phyloP scores from a whole-genome alignment of 1,284 basidiomycete species.

The Cutaneotrichosporon sp. region DNA sequence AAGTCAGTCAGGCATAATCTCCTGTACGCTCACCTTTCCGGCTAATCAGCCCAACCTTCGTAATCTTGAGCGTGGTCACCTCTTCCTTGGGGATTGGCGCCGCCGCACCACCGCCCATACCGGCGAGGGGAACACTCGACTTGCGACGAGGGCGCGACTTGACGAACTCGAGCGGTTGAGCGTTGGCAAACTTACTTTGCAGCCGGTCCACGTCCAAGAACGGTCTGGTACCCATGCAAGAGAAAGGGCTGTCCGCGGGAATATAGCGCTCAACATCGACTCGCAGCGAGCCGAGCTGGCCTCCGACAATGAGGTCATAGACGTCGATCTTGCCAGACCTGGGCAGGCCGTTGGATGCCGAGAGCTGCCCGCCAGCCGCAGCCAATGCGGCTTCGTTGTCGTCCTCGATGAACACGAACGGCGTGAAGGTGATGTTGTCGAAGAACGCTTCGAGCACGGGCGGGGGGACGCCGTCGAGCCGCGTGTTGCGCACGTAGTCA shows the following conservation, averaged over 20 bases:
- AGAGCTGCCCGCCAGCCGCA: slow-evolving; percentile 8
- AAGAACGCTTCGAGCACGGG: slow-evolving; percentile 91
- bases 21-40: slow-evolving; percentile 61
- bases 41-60: slow-evolving; percentile 76
- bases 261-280: slow-evolving; percentile 69
- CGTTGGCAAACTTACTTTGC: slow-evolving; percentile 68
- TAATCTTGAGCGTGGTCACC: slow-evolving; percentile 63
- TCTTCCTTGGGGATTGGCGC: slow-evolving; percentile 24
- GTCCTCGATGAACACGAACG: slow-evolving; percentile 78
- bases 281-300: slow-evolving; percentile 69
- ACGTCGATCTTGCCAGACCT: slow-evolving; percentile 73
- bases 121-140: slow-evolving; percentile 13
- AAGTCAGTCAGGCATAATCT: neutral
- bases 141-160: slow-evolving; percentile 23
- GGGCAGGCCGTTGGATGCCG: neutral
- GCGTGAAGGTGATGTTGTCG: slow-evolving; percentile 92
- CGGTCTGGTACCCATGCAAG: slow-evolving; percentile 68
- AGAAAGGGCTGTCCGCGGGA: slow-evolving; percentile 69
- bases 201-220: slow-evolving; percentile 70
- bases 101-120: neutral
- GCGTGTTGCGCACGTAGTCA: slow-evolving; percentile 88
- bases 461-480: slow-evolving; percentile 76
- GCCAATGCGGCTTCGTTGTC: slow-evolving; percentile 25
- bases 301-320: slow-evolving; percentile 82
- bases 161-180: slow-evolving; percentile 63